Evolutionary conservation across 352 stramenopile genomes (phyloP), one percentile per base, ranked within the genome.

Genomic region (Chrysophaeum taylorii): DNA sequence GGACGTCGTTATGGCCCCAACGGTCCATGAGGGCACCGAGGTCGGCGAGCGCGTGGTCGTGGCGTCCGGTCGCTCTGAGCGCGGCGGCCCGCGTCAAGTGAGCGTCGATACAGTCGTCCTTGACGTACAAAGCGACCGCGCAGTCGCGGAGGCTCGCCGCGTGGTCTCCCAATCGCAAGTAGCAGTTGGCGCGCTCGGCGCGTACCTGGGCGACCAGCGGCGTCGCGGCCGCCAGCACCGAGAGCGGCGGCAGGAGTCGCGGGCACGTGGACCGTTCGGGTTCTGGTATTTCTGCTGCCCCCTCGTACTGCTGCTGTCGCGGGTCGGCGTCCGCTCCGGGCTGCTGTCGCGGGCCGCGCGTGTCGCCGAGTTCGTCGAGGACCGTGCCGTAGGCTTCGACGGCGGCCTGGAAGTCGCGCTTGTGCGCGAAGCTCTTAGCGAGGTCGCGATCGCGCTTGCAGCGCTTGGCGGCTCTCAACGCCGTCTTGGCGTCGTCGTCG

Each of bases 41-140:
- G n/a, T 84, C 73, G 25, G 71, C 31, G 52, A 78, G 31, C 0
- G 70, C 76, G 21, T 73, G 62, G 35, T 78, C 68, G 48, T 79
- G 68, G 12, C 70, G 45, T 23, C 67, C 75, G 18, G 80, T 43
- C 33, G 64, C 76, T 53, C 78, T 63, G 2, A 81, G 64, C 5
- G 72, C 77, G 60, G 75, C 71, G 42, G 72, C 68, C 50, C 71
- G 75, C 21, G 76, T 69, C 23, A 85, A 29, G 76, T 76, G 82
- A n/a, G 76, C 75, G 9, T 66, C 57, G 41, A 76, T 71, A 38
- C 71, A 52, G 45, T 82, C 77, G 62, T 83, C 76, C 62, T 75
- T 72, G 16, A 75, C 36, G 64, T 81, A 81, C 4, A 83, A 21
- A 4, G 75, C 74, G 31, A 69, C 31, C 0, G 69, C 70, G 62